These are phyloP conservation scores for Lagenidium giganteum DNA, from an alignment of 352 stramenopile species.

Conservation along the genomic window DNA sequence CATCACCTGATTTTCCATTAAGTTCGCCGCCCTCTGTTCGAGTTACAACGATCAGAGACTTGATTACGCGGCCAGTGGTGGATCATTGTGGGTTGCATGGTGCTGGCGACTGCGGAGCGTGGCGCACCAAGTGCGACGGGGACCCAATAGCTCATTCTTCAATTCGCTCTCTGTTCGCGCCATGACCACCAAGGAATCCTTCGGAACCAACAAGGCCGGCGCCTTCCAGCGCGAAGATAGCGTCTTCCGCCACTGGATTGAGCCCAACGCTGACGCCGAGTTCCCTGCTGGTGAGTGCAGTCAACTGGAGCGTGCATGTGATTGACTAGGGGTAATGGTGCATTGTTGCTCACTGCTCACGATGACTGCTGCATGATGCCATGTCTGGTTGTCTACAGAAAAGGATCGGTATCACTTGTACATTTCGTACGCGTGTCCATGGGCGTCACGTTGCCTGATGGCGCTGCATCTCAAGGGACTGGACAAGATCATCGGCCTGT, in stretches of 20 bases:
- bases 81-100: no score
- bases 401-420: constrained; percentile 90
- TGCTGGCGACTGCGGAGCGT: no score
- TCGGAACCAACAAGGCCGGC: constrained; percentile 48
- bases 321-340: neutral
- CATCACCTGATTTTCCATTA: no score
- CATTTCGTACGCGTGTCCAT: constrained; percentile 89
- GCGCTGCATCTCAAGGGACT: constrained; percentile 89
- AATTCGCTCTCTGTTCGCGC: neutral
- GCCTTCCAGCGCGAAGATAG: constrained; percentile 51
- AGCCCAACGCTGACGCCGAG: constrained; percentile 33
- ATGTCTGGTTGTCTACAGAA: no score
- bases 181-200: constrained; percentile 46
- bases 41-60: no score
- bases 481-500: constrained; percentile 84
- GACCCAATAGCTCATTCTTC: no score
- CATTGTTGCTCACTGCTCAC: no score
- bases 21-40: no score
- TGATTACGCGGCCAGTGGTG: no score
- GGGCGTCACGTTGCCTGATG: constrained; percentile 47
- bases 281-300: constrained; percentile 29
- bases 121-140: no score
- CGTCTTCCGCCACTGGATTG: constrained; percentile 70
- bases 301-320: neutral
- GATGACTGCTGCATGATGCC: no score